phyloP scores from a whole-genome alignment of 2,329 filamentous ascomycete genomes.

The Fusarium sp. region DNA sequence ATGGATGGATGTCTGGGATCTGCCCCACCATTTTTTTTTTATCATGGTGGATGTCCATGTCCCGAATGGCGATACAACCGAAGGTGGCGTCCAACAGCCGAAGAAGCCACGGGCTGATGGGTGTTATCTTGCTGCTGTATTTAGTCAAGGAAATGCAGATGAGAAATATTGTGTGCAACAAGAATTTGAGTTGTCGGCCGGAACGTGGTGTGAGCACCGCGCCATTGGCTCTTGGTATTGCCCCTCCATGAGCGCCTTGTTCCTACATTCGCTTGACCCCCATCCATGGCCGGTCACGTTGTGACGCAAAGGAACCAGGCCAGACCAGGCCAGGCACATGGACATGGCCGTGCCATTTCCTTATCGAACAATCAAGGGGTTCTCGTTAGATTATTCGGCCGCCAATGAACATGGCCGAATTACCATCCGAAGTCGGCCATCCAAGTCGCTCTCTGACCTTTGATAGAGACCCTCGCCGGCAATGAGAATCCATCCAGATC shows the following conservation, averaged over 20 bases:
- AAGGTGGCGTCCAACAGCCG: neutral
- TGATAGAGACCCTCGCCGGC: slow-evolving; percentile 6
- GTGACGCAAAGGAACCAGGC: slow-evolving; percentile 18
- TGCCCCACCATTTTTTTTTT: slow-evolving; percentile 27
- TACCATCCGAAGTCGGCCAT: slow-evolving; percentile 45
- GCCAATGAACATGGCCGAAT: slow-evolving; percentile 41
- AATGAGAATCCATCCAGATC: slow-evolving; percentile 8
- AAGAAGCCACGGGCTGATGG: neutral
- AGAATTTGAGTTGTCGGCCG: neutral
- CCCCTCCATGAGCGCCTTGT: neutral
- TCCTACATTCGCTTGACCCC: neutral
- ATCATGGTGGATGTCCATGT: slow-evolving; percentile 5
- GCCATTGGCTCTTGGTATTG: neutral
- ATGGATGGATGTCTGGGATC: neutral
- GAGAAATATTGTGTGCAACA: neutral
- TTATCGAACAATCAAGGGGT: slow-evolving; percentile 36
- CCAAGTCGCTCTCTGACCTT: slow-evolving; percentile 17
- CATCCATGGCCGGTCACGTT: slow-evolving; percentile 2
- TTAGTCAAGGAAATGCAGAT: neutral
- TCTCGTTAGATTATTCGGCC: slow-evolving; percentile 11
- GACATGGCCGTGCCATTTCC: slow-evolving; percentile 24
- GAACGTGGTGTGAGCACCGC: neutral
- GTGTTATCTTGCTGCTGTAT: neutral
- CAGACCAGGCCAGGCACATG: slow-evolving; percentile 2
- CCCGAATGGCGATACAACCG: neutral